Percentiles rank a stretch among this genome's conserved stretches.
Evolutionary conservation across 768 basidiomycete species (phyloP).

Genomic region (Lyophyllum atratum): DNA sequence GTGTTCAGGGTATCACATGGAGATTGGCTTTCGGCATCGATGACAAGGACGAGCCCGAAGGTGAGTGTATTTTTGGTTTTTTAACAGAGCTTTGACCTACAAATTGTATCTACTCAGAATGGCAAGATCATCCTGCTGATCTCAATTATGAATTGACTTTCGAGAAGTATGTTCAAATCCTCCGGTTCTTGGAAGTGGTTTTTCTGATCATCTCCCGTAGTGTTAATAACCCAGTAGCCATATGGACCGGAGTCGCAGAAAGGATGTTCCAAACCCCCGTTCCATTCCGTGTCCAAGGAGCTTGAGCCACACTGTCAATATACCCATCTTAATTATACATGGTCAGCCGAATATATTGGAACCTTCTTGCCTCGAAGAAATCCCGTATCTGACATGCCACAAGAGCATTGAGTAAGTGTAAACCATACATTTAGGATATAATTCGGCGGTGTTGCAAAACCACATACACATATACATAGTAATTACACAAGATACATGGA

Average conservation of each 20-base stretch:
- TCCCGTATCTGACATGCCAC: too few species aligned
- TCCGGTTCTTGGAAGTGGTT: neutral
- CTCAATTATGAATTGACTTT: conserved; percentile 51
- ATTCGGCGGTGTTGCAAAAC: neutral
- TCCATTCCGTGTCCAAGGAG: conserved; percentile 9
- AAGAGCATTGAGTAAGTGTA: neutral
- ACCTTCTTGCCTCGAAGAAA: too few species aligned
- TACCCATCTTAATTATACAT: neutral
- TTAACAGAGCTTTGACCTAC: neutral
- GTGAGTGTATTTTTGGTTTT: conserved; percentile 27
- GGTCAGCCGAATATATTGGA: too few species aligned
- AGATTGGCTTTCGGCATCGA: conserved; percentile 59
- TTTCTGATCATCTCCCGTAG: conserved; percentile 29
- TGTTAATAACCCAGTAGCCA: conserved; percentile 54
- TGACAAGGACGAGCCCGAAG: conserved; percentile 54
- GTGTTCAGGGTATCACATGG: conserved; percentile 64
- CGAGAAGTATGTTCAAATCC: conserved; percentile 41
- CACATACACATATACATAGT: neutral
- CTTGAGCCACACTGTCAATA: neutral
- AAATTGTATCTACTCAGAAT: conserved; percentile 38
- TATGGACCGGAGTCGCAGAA: conserved; percentile 38
- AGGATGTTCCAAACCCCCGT: conserved; percentile 6
- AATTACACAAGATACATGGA: neutral
- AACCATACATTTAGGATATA: neutral
- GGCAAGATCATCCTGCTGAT: conserved; percentile 58